Percentiles rank a stretch among this genome's conserved stretches.
phyloP scores from a whole-genome alignment of 306 rosid species.

The Senna tora region DNA sequence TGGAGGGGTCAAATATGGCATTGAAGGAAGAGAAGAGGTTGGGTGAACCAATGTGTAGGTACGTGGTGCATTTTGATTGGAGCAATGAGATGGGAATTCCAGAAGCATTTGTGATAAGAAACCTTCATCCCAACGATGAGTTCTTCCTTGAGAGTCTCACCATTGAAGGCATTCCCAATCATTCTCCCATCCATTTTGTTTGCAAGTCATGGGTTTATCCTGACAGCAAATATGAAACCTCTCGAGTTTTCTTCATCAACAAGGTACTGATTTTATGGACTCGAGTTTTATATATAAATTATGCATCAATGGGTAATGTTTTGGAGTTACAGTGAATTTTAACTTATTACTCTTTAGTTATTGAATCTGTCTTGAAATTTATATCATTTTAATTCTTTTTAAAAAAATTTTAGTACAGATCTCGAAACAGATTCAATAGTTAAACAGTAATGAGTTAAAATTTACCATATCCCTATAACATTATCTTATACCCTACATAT shows the following conservation, averaged over 20 bases:
- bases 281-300: too few species aligned
- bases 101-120: conserved; percentile 56
- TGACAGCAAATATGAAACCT: conserved; percentile 30
- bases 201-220: conserved; percentile 82
- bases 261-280: conserved; percentile 43
- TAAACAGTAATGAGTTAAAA: too few species aligned
- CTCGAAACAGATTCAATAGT: too few species aligned
- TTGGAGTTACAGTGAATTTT: too few species aligned
- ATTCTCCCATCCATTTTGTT: conserved; percentile 49
- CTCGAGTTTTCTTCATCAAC: conserved; percentile 66
- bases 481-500: too few species aligned
- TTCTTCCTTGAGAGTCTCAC: conserved; percentile 67
- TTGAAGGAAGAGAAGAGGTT: conserved; percentile 30
- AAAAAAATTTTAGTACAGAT: too few species aligned
- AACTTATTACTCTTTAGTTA: too few species aligned
- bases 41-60: conserved; percentile 50
- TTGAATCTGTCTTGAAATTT: too few species aligned
- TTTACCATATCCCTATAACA: too few species aligned
- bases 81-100: conserved; percentile 56
- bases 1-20: conserved; percentile 58
- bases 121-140: conserved; percentile 43
- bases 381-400: too few species aligned
- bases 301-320: too few species aligned
- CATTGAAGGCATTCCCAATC: conserved; percentile 56
- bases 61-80: conserved; percentile 51